Evolutionary conservation across 257 asterid species (phyloP), one percentile per base, ranked within the genome.

Genomic region (Plantago elongata): DNA sequence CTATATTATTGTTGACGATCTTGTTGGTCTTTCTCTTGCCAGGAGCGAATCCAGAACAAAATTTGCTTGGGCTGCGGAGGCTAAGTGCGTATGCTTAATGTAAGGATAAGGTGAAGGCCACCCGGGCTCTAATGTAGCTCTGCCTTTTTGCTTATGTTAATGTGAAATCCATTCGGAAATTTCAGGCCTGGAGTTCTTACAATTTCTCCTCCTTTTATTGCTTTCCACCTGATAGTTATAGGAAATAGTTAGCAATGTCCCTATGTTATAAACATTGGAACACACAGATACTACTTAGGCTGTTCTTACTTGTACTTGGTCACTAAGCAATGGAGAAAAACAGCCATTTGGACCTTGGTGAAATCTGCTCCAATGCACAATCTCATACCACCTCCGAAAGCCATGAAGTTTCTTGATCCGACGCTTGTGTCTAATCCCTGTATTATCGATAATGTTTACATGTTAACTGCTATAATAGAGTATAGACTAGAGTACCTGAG

Each of bases 301-400:
- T 59, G 58, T 55, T 61, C 85, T 79, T 77, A 82, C 85, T 62
- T 76, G 78, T 79, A 77, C 56, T 77, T 79, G 50, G 85, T 79
- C 43, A 79, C 81, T 37, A 82, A 51, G 62, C 78, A 74, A 64
- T 82, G 88, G 58, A 79, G 70, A 62, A 82, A 82, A 56, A 77
- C 70, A n/a, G 85, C 83, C 85, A 79, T 77, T 60, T 79, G 88
- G 54, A 82, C 70, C 63, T 77, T 82, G 9, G 85, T 77, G 82
- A 79, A 82, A 13, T 79, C 88, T 63, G 88, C 75, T 38, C 85
- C 85, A 49, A 77, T 79, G 61, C 88, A 82, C 61, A 82, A 72
- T 66, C 88, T 74, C 83, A 79, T 74, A 27, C 88, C 85, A 13
- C 83, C 81, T 49, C 85, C 88, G 65, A 82, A 82, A 55, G 88